phyloP scores from a whole-genome alignment of 129 eudicot species.

The Helianthus tuberosus region DNA sequence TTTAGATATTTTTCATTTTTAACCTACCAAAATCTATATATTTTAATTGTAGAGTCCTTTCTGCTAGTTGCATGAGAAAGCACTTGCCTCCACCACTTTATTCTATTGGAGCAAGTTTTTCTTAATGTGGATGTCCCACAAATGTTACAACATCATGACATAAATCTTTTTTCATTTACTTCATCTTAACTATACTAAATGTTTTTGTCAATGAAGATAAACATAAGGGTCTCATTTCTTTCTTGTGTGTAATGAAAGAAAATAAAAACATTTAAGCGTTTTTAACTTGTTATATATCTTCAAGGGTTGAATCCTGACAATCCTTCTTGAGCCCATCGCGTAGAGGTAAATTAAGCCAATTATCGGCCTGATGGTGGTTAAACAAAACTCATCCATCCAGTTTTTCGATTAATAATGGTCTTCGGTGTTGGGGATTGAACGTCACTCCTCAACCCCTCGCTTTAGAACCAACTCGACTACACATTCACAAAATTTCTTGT shows the following conservation, averaged over 20 bases:
- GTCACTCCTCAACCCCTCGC: too few species aligned
- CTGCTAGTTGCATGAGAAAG: conserved; percentile 49
- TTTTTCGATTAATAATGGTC: too few species aligned
- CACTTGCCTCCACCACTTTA: conserved; percentile 40
- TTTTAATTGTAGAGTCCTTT: conserved; percentile 37
- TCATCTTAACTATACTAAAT: background rate
- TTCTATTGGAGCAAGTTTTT: conserved; percentile 19
- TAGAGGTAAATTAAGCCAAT: too few species aligned
- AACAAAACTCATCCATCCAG: too few species aligned
- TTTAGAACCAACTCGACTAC: too few species aligned
- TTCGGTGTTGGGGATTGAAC: too few species aligned
- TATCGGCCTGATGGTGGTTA: too few species aligned
- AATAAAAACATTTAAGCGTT: too few species aligned
- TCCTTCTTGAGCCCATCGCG: too few species aligned
- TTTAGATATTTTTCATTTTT: background rate
- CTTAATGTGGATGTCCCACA: conserved; percentile 37
- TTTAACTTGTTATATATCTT: too few species aligned
- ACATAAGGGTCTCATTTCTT: background rate
- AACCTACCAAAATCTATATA: conserved; percentile 5
- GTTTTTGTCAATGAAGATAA: background rate
- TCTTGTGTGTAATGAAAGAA: background rate
- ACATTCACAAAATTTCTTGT: background rate
- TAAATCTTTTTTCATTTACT: background rate
- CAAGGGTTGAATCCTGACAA: too few species aligned
- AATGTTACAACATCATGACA: conserved; percentile 29